Base-by-base conservation (phyloP, 2,329 filamentous ascomycete genomes). In the Fusarium phyllophilum region DNA sequence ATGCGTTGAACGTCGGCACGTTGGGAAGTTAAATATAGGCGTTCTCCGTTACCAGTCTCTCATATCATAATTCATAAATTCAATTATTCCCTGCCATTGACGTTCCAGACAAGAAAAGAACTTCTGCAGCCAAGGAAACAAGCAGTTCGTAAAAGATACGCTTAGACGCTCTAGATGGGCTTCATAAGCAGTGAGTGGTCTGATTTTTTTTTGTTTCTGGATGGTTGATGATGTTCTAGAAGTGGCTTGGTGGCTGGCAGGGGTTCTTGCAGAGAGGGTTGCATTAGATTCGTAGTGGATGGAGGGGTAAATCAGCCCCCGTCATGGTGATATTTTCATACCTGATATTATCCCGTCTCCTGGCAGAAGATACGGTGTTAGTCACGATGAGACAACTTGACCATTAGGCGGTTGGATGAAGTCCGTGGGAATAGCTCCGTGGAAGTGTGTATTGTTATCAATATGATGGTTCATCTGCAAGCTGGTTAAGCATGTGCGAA, bases 231-330 rank as follows among this genome's bases (percentile, higher is more conserved):
- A 46, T 45, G 66, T 73, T 73, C 71, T 72, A 68, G 54, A 73
- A 58, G 67, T 39, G 66, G 71, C 57, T 68, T 73, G 70, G 64
- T 70, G 58, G 64, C 49, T 41, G 55, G 48, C 66, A 45, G 45
- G 70, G 70, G 46, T 62, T 42, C 57, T 44, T 71, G 38, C 44
- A 45, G 46, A 31, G 54, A 68, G 55, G 54, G 62, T 68, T 64
- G 42, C 71, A 73, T 60, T 31, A 29, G 34, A 38, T 41, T 41
- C 36, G 56, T 45, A 62, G 36, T 62, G 65, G 59, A 42, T 70
- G 61, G 66, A 70, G 68, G 68, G 66, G 68, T 31, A 68, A 61
- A 55, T 46, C 51, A 36, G 56, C 56, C 56, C 51, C 64, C 38
- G 29, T 26, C 31, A 34, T 14, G 24, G 38, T 29, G 29, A 49